Evolutionary conservation across 2,329 filamentous ascomycete species (phyloP), one percentile per base, ranked within the genome.

Genomic region (Neonectria hederae): DNA sequence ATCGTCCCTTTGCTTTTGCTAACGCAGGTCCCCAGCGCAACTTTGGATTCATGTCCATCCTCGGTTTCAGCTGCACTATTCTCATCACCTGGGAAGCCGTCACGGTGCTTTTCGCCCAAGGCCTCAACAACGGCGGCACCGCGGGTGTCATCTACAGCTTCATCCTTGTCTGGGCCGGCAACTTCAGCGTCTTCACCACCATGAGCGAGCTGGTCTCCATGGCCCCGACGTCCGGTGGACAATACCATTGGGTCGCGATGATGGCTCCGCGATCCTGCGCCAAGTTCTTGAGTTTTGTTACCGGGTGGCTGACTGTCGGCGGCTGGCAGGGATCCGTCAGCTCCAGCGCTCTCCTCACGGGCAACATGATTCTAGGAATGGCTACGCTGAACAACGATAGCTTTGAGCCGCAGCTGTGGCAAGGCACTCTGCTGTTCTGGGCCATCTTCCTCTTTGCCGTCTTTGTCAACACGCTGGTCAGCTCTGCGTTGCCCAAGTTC

Each of bases 41-140:
- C 71, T 86, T 86, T 68, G 78, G 80, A 10, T 83, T 83, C 69
- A 68, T 83, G 59, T 82, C 82, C 4, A 86, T 84, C 30, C 77
- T 86, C 13, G 83, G 83, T 6, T 86, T 86, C 63, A 81, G 82
- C n/a, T 83, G 83, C 65, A 83, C 84, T 22, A 78, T 85, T 38
- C 81, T 86, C 69, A 81, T 82, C 53, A 86, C 85, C 0, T 88
- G 85, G 86, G 86, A 87, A 71, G 66, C 65, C 0, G 75, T 74
- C 59, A 79, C 78, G 0, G 75, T 77, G 5, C 70, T 76, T 3
- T 78, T 80, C 40, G 66, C 71, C 0, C 74, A 73, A 2, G 77
- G 77, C 7, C 76, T 83, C 21, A 67, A 76, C n/a, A 86, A 86
- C 67, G 85, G 85, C 8, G 72, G 72, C 2, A 66, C 70, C 1